Conservation (phyloP, 2,329 filamentous ascomycete genomes). For the Cordyceps javanica region DNA sequence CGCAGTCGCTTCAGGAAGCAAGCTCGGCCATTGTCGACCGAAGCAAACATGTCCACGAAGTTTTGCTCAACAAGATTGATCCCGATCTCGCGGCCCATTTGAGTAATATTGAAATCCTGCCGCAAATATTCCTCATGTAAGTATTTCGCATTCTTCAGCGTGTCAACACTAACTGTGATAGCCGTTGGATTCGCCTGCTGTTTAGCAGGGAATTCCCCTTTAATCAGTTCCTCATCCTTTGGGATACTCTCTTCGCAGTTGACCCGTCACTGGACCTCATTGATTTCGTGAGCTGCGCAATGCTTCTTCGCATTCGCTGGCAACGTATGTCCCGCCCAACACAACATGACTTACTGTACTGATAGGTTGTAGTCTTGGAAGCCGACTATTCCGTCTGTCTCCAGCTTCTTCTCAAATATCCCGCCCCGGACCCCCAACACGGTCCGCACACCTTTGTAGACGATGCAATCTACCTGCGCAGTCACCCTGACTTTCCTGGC, state of each 20-base stretch:
- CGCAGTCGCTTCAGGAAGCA: conserved; percentile 26
- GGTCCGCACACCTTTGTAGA: conserved; percentile 75
- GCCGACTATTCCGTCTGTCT: conserved; percentile 84
- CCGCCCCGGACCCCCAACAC: conserved; percentile 54
- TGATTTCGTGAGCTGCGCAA: conserved; percentile 86
- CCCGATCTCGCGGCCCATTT: conserved; percentile 79
- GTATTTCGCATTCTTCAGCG: conserved; percentile 18
- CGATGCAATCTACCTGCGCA: conserved; percentile 70
- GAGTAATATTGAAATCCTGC: conserved; percentile 78
- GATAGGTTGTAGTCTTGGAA: conserved; percentile 57
- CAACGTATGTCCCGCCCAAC: conserved; percentile 51
- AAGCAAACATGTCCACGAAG: conserved; percentile 81
- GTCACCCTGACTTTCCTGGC: conserved; percentile 56
- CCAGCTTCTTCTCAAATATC: conserved; percentile 78
- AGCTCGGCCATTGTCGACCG: conserved; percentile 66
- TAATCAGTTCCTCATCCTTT: conserved; percentile 73
- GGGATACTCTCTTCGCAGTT: conserved; percentile 87
- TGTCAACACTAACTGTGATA: conserved; percentile 26
- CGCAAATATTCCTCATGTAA: conserved; percentile 93
- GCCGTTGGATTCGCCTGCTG: conserved; percentile 86
- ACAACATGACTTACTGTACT: conserved; percentile 15
- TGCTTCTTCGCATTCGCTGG: conserved; percentile 90
- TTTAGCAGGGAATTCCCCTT: conserved; percentile 94
- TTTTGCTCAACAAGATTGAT: conserved; percentile 70
- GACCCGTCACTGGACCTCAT: conserved; percentile 75